Percentiles rank a stretch among this genome's conserved stretches.
Evolutionary conservation across 164 flowering plant species (phyloP).

Genomic region (Euptelea pleiosperma): DNA sequence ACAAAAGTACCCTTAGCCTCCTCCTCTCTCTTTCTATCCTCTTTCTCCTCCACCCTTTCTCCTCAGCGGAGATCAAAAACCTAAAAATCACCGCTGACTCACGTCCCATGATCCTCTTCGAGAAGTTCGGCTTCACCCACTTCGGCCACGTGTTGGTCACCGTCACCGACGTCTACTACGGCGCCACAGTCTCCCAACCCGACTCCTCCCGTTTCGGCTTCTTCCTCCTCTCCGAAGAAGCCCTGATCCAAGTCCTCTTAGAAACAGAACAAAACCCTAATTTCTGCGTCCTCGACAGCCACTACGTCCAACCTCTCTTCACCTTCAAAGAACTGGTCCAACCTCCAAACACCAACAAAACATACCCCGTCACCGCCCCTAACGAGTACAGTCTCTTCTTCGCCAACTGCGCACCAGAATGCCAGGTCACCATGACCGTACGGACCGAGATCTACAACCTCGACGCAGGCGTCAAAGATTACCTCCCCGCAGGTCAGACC

Average conservation of each 20-base stretch:
- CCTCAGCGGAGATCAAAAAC: constrained; percentile 70
- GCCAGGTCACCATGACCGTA: constrained; percentile 57
- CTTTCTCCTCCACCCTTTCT: constrained; percentile 16
- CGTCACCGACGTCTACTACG: constrained; percentile 51
- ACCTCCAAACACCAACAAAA: constrained; percentile 32
- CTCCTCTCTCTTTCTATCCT: constrained; percentile 22
- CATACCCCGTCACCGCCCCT: constrained; percentile 55
- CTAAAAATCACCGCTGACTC: constrained; percentile 51
- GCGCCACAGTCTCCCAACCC: constrained; percentile 26
- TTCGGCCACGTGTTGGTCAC: constrained; percentile 58
- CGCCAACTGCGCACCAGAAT: constrained; percentile 71
- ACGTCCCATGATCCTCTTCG: constrained; percentile 79
- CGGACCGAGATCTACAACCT: constrained; percentile 67
- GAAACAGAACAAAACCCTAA: constrained; percentile 52
- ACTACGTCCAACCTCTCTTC: constrained; percentile 43
- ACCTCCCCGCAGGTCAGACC: constrained; percentile 78
- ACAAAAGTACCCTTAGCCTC: background rate
- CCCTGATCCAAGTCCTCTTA: constrained; percentile 54
- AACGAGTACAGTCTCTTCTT: constrained; percentile 72
- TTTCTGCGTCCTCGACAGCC: constrained; percentile 71
- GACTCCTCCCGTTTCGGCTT: constrained; percentile 65
- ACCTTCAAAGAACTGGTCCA: constrained; percentile 56
- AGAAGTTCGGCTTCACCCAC: constrained; percentile 83
- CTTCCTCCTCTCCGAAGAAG: constrained; percentile 77
- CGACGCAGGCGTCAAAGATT: constrained; percentile 52